A percentile compares a stretch with the other conserved stretches of the same genome.
phyloP scores from a whole-genome alignment of 768 basidiomycete species.

The Mycena leptocephala region DNA sequence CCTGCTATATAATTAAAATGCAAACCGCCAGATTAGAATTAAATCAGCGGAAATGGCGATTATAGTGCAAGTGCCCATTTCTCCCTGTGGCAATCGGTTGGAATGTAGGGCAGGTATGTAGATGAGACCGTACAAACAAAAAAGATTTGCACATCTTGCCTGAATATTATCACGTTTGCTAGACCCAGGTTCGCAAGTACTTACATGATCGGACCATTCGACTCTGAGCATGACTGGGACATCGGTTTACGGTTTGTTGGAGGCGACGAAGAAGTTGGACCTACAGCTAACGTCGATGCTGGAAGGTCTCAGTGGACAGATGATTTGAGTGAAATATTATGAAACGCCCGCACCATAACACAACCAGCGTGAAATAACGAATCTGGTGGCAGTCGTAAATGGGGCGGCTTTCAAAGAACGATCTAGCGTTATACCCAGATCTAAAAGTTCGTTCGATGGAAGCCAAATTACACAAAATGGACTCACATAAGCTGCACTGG shows the following conservation, averaged over 20 bases:
- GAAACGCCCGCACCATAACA: not conserved
- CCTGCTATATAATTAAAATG: not conserved
- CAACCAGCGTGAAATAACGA: conserved; percentile 26
- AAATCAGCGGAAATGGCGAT: conserved; percentile 13
- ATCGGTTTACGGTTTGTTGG: not conserved
- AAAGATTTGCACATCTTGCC: conserved; percentile 9
- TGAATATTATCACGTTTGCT: not conserved
- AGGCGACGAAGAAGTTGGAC: not conserved
- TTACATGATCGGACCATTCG: conserved; percentile 16
- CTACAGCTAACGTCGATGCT: conserved; percentile 18
- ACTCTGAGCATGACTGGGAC: conserved; percentile 15
- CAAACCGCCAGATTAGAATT: conserved; percentile 20
- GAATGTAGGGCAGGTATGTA: not conserved
- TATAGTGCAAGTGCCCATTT: not conserved
- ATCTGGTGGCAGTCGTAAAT: not conserved
- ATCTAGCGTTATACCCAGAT: too few relatives aligned
- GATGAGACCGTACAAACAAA: not conserved
- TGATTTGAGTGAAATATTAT: too few relatives aligned
- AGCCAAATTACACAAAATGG: too few relatives aligned
- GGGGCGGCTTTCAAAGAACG: too few relatives aligned
- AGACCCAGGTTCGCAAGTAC: not conserved
- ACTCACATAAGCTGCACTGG: too few relatives aligned
- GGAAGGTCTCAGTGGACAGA: not conserved
- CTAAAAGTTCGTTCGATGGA: too few relatives aligned
- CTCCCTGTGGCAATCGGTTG: not conserved